Evolutionary conservation across 306 rosid genomes (phyloP).

Genomic region (Quercus engelmannii): DNA sequence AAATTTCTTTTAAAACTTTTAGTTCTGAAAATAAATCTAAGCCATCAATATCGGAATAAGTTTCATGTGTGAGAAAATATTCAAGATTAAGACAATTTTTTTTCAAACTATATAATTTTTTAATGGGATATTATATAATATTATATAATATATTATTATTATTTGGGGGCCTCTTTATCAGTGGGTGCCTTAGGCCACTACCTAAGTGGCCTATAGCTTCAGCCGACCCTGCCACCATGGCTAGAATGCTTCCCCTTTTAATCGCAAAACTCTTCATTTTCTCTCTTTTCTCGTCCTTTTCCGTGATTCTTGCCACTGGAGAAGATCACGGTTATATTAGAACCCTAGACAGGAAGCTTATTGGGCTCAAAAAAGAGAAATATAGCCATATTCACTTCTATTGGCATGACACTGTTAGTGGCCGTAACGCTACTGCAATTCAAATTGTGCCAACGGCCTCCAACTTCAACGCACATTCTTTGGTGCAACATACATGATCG

Average conservation of each 20-base stretch:
- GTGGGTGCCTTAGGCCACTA: no score
- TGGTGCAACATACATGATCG: constrained; percentile 27
- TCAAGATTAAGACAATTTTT: no score
- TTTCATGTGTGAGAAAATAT: no score
- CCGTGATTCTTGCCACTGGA: neutral
- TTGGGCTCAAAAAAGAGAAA: constrained; percentile 41
- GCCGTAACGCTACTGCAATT: constrained; percentile 22
- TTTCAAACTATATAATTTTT: no score
- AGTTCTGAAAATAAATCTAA: no score
- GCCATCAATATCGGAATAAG: no score
- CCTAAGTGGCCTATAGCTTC: no score
- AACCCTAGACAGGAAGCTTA: constrained; percentile 11
- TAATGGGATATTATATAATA: no score
- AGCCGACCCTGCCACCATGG: no score
- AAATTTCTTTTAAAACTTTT: no score
- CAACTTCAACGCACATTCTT: constrained; percentile 3
- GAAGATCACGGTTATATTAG: constrained; percentile 19
- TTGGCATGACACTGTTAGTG: constrained; percentile 43
- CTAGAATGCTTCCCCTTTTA: constrained; percentile 19
- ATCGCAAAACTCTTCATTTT: constrained; percentile 7
- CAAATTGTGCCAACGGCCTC: neutral
- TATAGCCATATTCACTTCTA: constrained; percentile 45
- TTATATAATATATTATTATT: no score
- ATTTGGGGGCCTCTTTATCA: no score
- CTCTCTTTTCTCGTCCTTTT: constrained; percentile 16